Evolutionary conservation across 495 filamentous ascomycete genomes (phyloP).

Genomic region (Margaritispora aquatica): DNA sequence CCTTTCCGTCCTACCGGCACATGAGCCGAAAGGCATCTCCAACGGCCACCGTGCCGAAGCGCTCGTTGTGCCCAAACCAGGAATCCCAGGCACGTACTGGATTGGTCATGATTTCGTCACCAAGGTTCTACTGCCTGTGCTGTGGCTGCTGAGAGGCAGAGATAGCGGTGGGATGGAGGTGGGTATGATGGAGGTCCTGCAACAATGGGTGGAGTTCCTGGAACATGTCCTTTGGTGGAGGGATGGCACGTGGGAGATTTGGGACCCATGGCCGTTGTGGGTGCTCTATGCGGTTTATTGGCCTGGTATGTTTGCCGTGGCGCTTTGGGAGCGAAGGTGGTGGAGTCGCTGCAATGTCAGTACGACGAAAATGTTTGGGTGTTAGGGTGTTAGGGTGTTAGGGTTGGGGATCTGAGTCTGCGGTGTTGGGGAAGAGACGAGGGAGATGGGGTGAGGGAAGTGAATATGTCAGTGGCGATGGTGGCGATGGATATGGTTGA

Average conservation of each 20-base stretch:
- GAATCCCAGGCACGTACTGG: slow-evolving; percentile 44
- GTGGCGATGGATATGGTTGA: too few relatives aligned
- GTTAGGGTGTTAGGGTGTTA: too few relatives aligned
- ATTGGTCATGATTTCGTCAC: slow-evolving; percentile 51
- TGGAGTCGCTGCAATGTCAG: slow-evolving; percentile 57
- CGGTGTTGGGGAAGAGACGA: too few relatives aligned
- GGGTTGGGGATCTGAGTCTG: too few relatives aligned
- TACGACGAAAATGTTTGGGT: slow-evolving; percentile 50
- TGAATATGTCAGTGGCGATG: too few relatives aligned
- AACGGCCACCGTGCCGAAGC: slow-evolving; percentile 15
- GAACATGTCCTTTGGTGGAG: slow-evolving; percentile 48
- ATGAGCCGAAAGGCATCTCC: slow-evolving; percentile 15
- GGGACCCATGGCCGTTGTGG: slow-evolving; percentile 55
- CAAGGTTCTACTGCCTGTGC: slow-evolving; percentile 38
- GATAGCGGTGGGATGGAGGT: too few relatives aligned
- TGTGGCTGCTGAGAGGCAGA: slow-evolving; percentile 23
- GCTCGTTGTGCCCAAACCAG: slow-evolving; percentile 23
- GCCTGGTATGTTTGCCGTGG: slow-evolving; percentile 41
- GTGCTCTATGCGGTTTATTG: slow-evolving; percentile 56
- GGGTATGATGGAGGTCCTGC: slow-evolving; percentile 19
- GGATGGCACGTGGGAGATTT: slow-evolving; percentile 51
- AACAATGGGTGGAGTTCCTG: slow-evolving; percentile 25
- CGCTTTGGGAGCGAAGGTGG: slow-evolving; percentile 31
- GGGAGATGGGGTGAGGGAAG: too few relatives aligned
- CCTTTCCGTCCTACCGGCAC: slow-evolving; percentile 26